A percentile compares a stretch with the other conserved stretches of the same genome.
Evolutionary conservation across 73 alveolate species (phyloP).

Genomic region (Stentor coeruleus): DNA sequence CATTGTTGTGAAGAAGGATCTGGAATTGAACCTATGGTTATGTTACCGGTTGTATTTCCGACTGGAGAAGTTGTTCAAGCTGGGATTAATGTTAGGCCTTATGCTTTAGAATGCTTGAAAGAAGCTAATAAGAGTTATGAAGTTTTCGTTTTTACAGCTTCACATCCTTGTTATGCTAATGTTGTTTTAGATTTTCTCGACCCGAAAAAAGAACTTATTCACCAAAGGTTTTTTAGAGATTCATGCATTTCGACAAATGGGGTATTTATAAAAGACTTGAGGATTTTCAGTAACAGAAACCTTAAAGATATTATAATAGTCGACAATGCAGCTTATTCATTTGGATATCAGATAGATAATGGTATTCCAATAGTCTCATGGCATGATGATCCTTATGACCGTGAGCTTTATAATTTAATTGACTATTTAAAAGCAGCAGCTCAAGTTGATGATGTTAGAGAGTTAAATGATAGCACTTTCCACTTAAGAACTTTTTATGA

Average conservation of each 20-base stretch:
- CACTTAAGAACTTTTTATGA: too few relatives aligned
- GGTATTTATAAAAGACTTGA: slow-evolving; percentile 68
- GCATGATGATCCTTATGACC: slow-evolving; percentile 48
- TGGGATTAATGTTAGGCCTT: slow-evolving; percentile 74
- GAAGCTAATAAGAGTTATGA: slow-evolving; percentile 58
- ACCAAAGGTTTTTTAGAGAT: slow-evolving; percentile 62
- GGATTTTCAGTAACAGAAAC: slow-evolving; percentile 43
- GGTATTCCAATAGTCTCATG: slow-evolving; percentile 67
- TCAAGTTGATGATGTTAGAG: slow-evolving; percentile 42
- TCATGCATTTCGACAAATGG: slow-evolving; percentile 78
- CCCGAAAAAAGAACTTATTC: slow-evolving; percentile 53
- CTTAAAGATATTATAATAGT: slow-evolving; percentile 44
- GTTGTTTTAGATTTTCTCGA: slow-evolving; percentile 67
- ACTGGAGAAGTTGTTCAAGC: slow-evolving; percentile 63
- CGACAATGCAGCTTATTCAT: slow-evolving; percentile 55
- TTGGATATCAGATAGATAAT: slow-evolving; percentile 49
- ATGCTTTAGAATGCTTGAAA: slow-evolving; percentile 58
- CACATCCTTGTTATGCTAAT: slow-evolving; percentile 72
- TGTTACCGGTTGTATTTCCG: slow-evolving; percentile 51
- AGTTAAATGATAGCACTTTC: slow-evolving; percentile 42
- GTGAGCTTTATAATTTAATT: slow-evolving; percentile 49
- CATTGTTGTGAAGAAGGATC: slow-evolving; percentile 65
- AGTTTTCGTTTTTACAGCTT: slow-evolving; percentile 75
- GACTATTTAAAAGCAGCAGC: slow-evolving; percentile 43
- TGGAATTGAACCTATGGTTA: slow-evolving; percentile 37